Evolutionary conservation across 176 grass and related monocot species (phyloP).

Genomic region (Cenchrus americanus): DNA sequence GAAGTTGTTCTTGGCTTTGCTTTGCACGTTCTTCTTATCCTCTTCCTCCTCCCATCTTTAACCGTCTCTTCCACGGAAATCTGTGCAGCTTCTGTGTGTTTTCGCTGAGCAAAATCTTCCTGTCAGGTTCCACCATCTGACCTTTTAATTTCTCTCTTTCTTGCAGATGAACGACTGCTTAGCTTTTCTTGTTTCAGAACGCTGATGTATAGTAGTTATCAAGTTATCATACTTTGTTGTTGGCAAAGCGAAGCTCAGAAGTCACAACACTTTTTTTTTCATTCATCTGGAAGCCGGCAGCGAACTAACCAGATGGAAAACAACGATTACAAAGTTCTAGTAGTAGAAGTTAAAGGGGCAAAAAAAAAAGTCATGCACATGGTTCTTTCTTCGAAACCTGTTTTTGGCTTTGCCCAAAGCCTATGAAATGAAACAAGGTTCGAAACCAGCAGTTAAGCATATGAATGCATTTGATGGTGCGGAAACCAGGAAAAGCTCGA

Average conservation of each 20-base stretch:
- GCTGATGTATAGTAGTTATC: too few relatives aligned
- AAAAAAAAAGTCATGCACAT: too few relatives aligned
- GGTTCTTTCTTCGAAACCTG: too few relatives aligned
- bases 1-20: not conserved
- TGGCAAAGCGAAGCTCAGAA: not conserved
- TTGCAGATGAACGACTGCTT: not conserved
- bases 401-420: too few relatives aligned
- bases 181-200: not conserved
- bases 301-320: not conserved
- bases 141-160: not conserved
- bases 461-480: too few relatives aligned
- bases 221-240: too few relatives aligned
- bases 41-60: not conserved
- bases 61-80: not conserved
- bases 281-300: not conserved
- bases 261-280: too few relatives aligned
- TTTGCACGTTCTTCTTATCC: not conserved
- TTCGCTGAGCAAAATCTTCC: not conserved
- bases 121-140: not conserved
- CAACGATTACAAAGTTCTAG: too few relatives aligned
- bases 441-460: too few relatives aligned
- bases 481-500: too few relatives aligned
- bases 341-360: too few relatives aligned
- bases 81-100: not conserved
- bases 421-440: too few relatives aligned